phyloP scores from a whole-genome alignment of 495 filamentous ascomycete genomes.

The Penicillium crystallinum region DNA sequence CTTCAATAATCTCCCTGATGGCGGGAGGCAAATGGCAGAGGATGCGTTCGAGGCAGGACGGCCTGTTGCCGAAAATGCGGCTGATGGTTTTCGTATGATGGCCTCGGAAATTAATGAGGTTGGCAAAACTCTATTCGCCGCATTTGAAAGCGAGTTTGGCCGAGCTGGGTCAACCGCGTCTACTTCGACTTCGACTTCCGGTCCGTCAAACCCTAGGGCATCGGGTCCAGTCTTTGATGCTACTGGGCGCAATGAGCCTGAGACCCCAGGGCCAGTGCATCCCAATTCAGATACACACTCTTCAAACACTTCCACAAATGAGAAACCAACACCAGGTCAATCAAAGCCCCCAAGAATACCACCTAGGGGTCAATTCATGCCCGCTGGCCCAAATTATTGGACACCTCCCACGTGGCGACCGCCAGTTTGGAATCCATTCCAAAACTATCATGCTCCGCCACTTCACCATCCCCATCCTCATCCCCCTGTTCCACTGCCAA shows the following conservation, averaged over 20 bases:
- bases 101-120: conserved; percentile 44
- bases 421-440: background rate
- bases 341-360: background rate
- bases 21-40: conserved; percentile 33
- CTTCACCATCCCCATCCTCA: conserved; percentile 2
- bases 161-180: conserved; percentile 1
- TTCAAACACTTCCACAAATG: background rate
- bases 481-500: background rate
- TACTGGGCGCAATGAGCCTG: background rate
- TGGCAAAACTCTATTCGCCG: conserved; percentile 35
- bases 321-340: background rate
- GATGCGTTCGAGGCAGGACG: conserved; percentile 33
- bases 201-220: background rate
- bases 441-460: background rate
- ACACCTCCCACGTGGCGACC: background rate
- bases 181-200: conserved; percentile 1
- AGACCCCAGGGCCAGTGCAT: background rate
- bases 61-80: conserved; percentile 37
- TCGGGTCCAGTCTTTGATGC: background rate
- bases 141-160: conserved; percentile 38
- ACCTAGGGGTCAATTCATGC: background rate
- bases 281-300: background rate
- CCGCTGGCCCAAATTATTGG: background rate
- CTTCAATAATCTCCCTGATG: conserved; percentile 39
- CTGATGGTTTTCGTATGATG: conserved; percentile 39